These are phyloP conservation scores for Penicillium soppii DNA, from an alignment of 495 filamentous ascomycete species.

Conservation along the genomic window DNA sequence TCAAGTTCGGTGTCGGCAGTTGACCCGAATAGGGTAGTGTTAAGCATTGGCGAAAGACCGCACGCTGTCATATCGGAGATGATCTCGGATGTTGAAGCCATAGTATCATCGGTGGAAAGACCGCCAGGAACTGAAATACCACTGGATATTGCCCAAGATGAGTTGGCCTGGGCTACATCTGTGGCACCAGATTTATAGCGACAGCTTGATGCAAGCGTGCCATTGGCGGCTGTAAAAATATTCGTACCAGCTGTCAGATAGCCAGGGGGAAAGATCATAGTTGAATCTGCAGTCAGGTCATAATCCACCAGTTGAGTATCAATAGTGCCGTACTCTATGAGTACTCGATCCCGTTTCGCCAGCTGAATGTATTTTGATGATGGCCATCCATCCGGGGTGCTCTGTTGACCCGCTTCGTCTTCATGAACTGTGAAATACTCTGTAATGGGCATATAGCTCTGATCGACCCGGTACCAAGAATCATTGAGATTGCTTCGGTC, in stretches of 20 bases:
- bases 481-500: constrained; percentile 57
- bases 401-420: constrained; percentile 34
- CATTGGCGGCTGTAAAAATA: constrained; percentile 27
- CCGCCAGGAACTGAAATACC: constrained; percentile 27
- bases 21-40: constrained; percentile 49
- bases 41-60: constrained; percentile 58
- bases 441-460: constrained; percentile 44
- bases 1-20: constrained; percentile 47
- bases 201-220: constrained; percentile 50
- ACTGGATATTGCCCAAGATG: constrained; percentile 55
- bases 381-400: constrained; percentile 64
- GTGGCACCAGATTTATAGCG: constrained; percentile 42
- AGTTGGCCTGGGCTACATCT: constrained; percentile 45
- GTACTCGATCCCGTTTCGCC: constrained; percentile 44
- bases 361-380: constrained; percentile 56
- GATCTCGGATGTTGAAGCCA: constrained; percentile 27
- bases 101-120: constrained; percentile 32
- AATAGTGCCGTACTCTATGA: constrained; percentile 54
- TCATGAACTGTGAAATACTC: constrained; percentile 51
- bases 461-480: constrained; percentile 54
- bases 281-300: constrained; percentile 41
- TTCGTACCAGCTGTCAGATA: constrained; percentile 33
- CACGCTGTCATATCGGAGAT: constrained; percentile 51
- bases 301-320: constrained; percentile 58
- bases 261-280: constrained; percentile 43